Percentiles rank a stretch among this genome's conserved stretches.
These are phyloP conservation scores for Fusarium domesticum DNA, from an alignment of 2,329 filamentous ascomycete genomes.

Conservation along the genomic window DNA sequence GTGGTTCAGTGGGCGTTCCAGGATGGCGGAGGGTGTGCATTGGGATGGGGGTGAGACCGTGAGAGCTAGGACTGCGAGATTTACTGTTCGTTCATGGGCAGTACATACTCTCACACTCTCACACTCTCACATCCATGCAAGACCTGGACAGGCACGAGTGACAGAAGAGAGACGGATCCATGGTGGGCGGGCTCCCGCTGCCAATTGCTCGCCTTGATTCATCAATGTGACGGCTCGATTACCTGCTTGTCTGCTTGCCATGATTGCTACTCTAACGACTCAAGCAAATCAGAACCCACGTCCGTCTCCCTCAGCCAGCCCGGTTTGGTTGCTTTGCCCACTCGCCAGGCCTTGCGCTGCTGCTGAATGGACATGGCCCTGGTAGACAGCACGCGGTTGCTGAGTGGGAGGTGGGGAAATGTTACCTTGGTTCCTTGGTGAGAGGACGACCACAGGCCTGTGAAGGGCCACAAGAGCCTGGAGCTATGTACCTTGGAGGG, in stretches of 20 bases:
- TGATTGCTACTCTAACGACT: too few species aligned
- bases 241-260: constrained; percentile 10
- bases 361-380: constrained; percentile 27
- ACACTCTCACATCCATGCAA: too few species aligned
- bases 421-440: constrained; percentile 24
- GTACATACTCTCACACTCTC: too few species aligned
- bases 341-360: constrained; percentile 14
- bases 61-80: constrained; percentile 3
- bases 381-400: constrained; percentile 25
- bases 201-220: too few species aligned
- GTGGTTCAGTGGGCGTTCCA: constrained; percentile 8
- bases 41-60: constrained; percentile 6
- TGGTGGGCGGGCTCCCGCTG: too few species aligned
- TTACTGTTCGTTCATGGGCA: constrained; percentile 3
- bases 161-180: too few species aligned
- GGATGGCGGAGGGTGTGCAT: background rate
- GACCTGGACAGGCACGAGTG: too few species aligned
- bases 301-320: constrained; percentile 22
- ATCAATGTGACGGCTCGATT: constrained; percentile 6
- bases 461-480: too few species aligned
- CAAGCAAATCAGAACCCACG: constrained; percentile 27
- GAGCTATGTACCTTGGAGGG: too few species aligned
- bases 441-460: too few species aligned
- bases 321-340: too few species aligned
- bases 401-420: constrained; percentile 30